phyloP scores from a whole-genome alignment of 345 rosid genomes.

The Gossypium australe region DNA sequence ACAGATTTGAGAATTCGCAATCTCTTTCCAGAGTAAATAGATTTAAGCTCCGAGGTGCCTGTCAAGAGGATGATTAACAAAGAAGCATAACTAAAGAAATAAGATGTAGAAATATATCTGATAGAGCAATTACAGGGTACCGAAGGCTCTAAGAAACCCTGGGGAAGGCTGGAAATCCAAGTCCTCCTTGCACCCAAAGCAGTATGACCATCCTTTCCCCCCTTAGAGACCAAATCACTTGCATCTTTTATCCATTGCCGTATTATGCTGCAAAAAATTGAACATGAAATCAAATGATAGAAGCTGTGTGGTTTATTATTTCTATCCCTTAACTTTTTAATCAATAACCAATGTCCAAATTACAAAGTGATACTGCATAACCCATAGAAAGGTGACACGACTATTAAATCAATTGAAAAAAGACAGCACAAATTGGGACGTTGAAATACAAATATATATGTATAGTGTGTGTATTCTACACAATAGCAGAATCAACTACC shows the following conservation, averaged over 20 bases:
- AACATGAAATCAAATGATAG: conserved; percentile 5
- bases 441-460: neutral
- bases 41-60: conserved; percentile 53
- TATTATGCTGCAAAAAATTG: conserved; percentile 42
- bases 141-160: conserved; percentile 43
- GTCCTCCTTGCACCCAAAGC: conserved; percentile 41
- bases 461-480: neutral
- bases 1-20: conserved; percentile 15
- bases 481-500: neutral
- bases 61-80: conserved; percentile 28
- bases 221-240: conserved; percentile 53
- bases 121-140: conserved; percentile 50
- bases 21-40: conserved; percentile 32
- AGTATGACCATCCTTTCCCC: conserved; percentile 37
- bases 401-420: neutral
- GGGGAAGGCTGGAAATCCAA: conserved; percentile 27
- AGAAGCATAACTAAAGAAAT: conserved; percentile 7
- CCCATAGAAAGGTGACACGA: neutral
- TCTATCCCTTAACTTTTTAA: neutral
- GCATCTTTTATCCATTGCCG: conserved; percentile 48
- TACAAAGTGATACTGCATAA: neutral
- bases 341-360: neutral
- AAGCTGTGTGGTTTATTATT: neutral
- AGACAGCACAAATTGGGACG: neutral
- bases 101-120: neutral